phyloP scores from a whole-genome alignment of 2,329 filamentous ascomycete species.

The Aspergillus piperis region DNA sequence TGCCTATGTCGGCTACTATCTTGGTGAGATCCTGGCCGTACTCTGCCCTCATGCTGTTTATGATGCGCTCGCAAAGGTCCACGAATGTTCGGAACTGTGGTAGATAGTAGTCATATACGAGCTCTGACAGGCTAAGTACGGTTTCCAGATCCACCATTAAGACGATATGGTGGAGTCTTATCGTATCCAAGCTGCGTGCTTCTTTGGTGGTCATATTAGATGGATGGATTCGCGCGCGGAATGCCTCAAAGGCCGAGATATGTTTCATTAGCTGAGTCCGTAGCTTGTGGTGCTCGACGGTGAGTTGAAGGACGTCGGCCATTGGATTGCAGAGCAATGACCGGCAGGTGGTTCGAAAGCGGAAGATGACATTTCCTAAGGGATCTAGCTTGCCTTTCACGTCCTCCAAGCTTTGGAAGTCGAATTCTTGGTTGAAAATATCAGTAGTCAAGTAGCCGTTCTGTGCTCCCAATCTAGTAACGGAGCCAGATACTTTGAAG shows the following conservation, averaged over 20 bases:
- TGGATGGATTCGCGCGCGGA: background rate
- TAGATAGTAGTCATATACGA: background rate
- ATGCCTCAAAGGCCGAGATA: background rate
- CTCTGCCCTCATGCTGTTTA: background rate
- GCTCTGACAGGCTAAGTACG: background rate
- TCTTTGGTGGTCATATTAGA: background rate
- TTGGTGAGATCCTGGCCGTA: background rate
- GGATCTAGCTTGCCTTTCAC: background rate
- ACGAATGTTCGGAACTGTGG: background rate
- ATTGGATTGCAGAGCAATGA: background rate
- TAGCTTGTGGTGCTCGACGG: background rate
- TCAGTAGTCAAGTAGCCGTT: background rate
- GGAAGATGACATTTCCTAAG: background rate
- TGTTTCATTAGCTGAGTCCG: background rate
- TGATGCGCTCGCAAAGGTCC: background rate
- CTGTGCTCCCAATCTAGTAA: background rate
- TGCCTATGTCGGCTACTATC: conserved; percentile 13
- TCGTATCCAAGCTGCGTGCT: background rate
- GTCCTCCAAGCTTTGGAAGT: background rate
- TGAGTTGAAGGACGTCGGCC: background rate
- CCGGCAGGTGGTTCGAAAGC: background rate
- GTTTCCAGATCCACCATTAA: background rate
- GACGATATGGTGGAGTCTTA: background rate
- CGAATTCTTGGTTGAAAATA: background rate
- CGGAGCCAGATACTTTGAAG: background rate